Conservation (phyloP, 1,284 basidiomycete species). For the Cryptococcus sp. region DNA sequence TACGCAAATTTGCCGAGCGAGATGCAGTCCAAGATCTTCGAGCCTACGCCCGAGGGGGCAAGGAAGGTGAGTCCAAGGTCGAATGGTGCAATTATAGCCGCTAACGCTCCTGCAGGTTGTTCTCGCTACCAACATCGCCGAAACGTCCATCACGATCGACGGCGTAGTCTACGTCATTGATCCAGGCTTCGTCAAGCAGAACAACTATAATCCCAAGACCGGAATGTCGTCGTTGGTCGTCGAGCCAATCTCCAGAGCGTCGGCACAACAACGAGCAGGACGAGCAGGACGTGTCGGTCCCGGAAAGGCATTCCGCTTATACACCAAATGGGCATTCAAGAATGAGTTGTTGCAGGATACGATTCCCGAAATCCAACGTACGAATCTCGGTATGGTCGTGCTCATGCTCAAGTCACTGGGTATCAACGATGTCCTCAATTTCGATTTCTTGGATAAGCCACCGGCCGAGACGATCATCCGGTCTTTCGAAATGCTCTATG, state of each 20-base stretch:
- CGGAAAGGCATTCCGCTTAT: slow-evolving; percentile 91
- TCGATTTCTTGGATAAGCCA: slow-evolving; percentile 65
- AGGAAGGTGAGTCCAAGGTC: slow-evolving; percentile 63
- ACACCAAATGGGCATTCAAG: slow-evolving; percentile 66
- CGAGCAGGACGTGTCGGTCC: slow-evolving; percentile 96
- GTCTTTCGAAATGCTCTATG: slow-evolving; percentile 90
- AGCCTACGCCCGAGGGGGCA: slow-evolving; percentile 94
- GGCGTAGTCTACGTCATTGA: slow-evolving; percentile 98
- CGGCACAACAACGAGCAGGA: slow-evolving; percentile 94
- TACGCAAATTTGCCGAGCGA: slow-evolving; percentile 98
- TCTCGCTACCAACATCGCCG: slow-evolving; percentile 97
- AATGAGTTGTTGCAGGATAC: slow-evolving; percentile 65
- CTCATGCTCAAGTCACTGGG: slow-evolving; percentile 64
- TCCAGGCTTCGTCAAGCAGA: slow-evolving; percentile 96
- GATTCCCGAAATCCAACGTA: slow-evolving; percentile 61
- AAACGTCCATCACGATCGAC: slow-evolving; percentile 96
- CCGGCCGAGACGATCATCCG: slow-evolving; percentile 98
- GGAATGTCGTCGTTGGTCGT: slow-evolving; percentile 95
- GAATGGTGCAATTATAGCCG: neutral
- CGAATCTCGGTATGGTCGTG: slow-evolving; percentile 57
- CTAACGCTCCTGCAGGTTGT: slow-evolving; percentile 63
- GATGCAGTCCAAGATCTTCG: slow-evolving; percentile 99
- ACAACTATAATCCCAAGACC: slow-evolving; percentile 92
- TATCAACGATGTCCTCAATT: slow-evolving; percentile 65
- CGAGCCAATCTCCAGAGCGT: slow-evolving; percentile 93